Percentiles rank a stretch among this genome's conserved stretches.
These are phyloP conservation scores for Bruguiera gymnorhiza DNA, from an alignment of 345 rosid species.

Conservation along the genomic window DNA sequence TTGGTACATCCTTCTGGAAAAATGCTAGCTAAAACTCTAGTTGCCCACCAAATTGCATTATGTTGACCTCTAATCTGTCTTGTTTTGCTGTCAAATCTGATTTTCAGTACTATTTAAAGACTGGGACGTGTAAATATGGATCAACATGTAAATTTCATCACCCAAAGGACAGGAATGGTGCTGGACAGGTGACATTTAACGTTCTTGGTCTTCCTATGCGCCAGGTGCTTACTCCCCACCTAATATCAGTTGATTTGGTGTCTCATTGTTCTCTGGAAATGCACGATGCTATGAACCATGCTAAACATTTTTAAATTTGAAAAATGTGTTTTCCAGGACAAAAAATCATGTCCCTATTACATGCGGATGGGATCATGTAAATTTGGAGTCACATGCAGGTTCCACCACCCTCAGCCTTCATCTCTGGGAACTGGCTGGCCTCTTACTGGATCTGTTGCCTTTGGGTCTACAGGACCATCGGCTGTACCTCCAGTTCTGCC, in stretches of 20 bases:
- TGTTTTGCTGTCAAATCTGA: slow-evolving; percentile 1
- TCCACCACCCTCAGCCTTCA: slow-evolving; percentile 80
- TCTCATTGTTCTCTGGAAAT: neutral
- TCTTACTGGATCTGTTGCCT: slow-evolving; percentile 37
- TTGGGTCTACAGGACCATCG: slow-evolving; percentile 39
- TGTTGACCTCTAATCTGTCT: neutral
- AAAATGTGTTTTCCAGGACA: slow-evolving; percentile 44
- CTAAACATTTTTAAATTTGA: neutral
- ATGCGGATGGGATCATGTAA: slow-evolving; percentile 73
- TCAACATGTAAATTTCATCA: slow-evolving; percentile 82
- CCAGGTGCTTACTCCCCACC: slow-evolving; percentile 38
- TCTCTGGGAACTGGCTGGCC: slow-evolving; percentile 32
- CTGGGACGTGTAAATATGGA: slow-evolving; percentile 86
- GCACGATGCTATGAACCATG: neutral
- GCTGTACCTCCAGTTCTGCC: slow-evolving; percentile 49
- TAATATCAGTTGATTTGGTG: neutral
- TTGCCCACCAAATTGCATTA: neutral
- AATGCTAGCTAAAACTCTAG: neutral
- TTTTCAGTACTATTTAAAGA: slow-evolving; percentile 69
- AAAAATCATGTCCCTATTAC: slow-evolving; percentile 74
- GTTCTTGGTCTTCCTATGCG: slow-evolving; percentile 73
- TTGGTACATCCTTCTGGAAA: neutral
- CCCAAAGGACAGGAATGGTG: slow-evolving; percentile 85
- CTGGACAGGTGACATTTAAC: slow-evolving; percentile 70
- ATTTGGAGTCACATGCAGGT: slow-evolving; percentile 77